A percentile compares a stretch with the other conserved stretches of the same genome.
Evolutionary conservation across 345 rosid species (phyloP).

Genomic region (Citrus unshiu): DNA sequence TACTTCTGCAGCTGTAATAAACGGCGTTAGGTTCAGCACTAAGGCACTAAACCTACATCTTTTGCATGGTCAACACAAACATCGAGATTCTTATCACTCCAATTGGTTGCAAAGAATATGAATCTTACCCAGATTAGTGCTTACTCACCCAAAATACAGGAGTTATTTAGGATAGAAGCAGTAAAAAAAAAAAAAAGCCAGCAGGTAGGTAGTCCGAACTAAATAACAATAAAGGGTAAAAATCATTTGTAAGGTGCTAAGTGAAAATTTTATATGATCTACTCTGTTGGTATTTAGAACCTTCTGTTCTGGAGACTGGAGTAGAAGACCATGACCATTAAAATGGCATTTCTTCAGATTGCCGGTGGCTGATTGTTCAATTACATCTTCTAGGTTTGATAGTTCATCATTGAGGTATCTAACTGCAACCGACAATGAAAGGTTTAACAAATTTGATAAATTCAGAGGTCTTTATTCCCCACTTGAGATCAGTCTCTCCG

Average conservation of each 20-base stretch:
- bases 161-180: not conserved
- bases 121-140: not conserved
- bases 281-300: not conserved
- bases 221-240: not conserved
- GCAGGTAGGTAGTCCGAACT: not conserved
- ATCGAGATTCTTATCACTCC: too few relatives aligned
- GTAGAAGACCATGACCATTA: not conserved
- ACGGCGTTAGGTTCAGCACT: not conserved
- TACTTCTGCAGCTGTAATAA: not conserved
- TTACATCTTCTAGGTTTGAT: not conserved
- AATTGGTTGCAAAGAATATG: too few relatives aligned
- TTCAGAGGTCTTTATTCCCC: conserved; percentile 69
- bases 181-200: not conserved
- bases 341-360: not conserved
- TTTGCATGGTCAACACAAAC: not conserved
- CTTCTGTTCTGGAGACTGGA: not conserved
- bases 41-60: not conserved
- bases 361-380: not conserved
- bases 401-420: conserved; percentile 9
- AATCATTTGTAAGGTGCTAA: not conserved
- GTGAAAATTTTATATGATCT: not conserved
- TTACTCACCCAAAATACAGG: not conserved
- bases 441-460: conserved; percentile 71
- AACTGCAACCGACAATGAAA: conserved; percentile 65
- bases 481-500: conserved; percentile 87